Conservation (phyloP, 768 basidiomycete genomes). For the Gelatoporia subvermispora region DNA sequence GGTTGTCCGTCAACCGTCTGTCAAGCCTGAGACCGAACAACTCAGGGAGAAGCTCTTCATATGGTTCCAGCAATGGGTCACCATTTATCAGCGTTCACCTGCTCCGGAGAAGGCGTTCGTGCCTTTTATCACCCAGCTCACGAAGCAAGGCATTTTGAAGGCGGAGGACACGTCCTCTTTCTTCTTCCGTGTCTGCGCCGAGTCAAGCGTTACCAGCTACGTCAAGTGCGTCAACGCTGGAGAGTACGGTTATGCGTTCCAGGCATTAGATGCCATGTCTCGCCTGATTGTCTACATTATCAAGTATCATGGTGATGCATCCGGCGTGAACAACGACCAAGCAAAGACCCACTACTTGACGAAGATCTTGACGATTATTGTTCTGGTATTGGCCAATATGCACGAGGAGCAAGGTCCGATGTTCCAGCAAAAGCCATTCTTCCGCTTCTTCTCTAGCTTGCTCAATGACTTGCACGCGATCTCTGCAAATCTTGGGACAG, state of each 20-base stretch:
- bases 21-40: slow-evolving; percentile 69
- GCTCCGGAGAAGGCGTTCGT: slow-evolving; percentile 94
- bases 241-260: slow-evolving; percentile 77
- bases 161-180: slow-evolving; percentile 95
- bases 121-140: slow-evolving; percentile 93
- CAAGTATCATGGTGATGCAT: slow-evolving; percentile 98
- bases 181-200: slow-evolving; percentile 97
- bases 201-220: slow-evolving; percentile 89
- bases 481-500: slow-evolving; percentile 78
- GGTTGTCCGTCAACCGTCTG: slow-evolving; percentile 41
- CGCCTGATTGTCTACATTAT: slow-evolving; percentile 95
- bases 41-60: slow-evolving; percentile 69
- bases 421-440: slow-evolving; percentile 98
- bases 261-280: slow-evolving; percentile 92
- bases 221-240: slow-evolving; percentile 67
- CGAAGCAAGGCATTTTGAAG: slow-evolving; percentile 94
- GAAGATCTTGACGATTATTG: slow-evolving; percentile 96
- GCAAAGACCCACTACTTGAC: slow-evolving; percentile 95
- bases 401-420: slow-evolving; percentile 90
- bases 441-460: slow-evolving; percentile 95
- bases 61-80: slow-evolving; percentile 95
- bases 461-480: slow-evolving; percentile 87
- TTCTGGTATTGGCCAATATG: slow-evolving; percentile 88
- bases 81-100: slow-evolving; percentile 85
- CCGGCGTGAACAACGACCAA: slow-evolving; percentile 87